phyloP scores from a whole-genome alignment of 2,329 filamentous ascomycete species.

The Sclerotinia minor region DNA sequence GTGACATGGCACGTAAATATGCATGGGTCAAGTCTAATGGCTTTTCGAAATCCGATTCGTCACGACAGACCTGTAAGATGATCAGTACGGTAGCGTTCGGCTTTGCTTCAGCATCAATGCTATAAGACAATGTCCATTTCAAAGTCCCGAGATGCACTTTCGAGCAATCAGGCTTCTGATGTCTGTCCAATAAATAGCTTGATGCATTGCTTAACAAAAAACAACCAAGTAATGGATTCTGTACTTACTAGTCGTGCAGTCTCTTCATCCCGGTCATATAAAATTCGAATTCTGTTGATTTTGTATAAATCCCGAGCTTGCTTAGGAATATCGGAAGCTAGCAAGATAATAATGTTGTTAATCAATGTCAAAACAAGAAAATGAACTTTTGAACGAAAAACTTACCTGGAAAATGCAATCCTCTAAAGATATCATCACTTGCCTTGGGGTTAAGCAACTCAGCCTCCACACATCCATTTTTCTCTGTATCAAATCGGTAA shows the following conservation, averaged over 20 bases:
- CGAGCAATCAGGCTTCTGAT: background rate
- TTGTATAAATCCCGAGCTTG: conserved; percentile 88
- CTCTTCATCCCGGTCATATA: conserved; percentile 80
- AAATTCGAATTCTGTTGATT: conserved; percentile 81
- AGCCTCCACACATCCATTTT: conserved; percentile 67
- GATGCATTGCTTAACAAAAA: too few relatives aligned
- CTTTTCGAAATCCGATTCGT: conserved; percentile 67
- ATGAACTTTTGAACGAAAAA: background rate
- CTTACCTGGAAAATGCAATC: conserved; percentile 70
- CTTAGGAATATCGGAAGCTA: conserved; percentile 78
- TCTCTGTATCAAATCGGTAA: conserved; percentile 75
- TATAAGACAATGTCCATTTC: background rate
- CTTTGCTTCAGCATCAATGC: background rate
- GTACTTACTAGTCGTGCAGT: conserved; percentile 63
- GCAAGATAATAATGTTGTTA: background rate
- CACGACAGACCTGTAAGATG: conserved; percentile 65
- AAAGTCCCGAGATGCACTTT: background rate
- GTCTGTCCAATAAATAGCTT: background rate
- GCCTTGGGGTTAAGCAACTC: conserved; percentile 81
- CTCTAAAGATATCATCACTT: conserved; percentile 82
- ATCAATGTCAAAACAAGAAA: background rate
- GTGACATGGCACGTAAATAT: conserved; percentile 84
- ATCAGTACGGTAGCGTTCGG: background rate
- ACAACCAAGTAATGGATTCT: background rate
- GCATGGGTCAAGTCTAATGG: conserved; percentile 73